Percentiles rank a stretch among this genome's conserved stretches.
phyloP scores from a whole-genome alignment of 176 grass and related monocot genomes.

The Dendrocalamus sinicus region DNA sequence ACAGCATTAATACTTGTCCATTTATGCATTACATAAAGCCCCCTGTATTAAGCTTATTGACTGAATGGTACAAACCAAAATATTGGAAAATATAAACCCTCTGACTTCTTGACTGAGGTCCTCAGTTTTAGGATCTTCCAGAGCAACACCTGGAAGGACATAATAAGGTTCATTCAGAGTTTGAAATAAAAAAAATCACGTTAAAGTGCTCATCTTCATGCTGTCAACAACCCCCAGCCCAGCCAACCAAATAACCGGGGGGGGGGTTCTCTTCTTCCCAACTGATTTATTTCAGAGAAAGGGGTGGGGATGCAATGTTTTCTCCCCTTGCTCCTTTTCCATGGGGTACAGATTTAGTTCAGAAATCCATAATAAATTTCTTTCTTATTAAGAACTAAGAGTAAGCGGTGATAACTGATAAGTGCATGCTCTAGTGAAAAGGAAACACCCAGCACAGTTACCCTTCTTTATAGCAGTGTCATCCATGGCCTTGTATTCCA shows the following conservation, averaged over 20 bases:
- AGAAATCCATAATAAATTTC: slow-evolving; percentile 14
- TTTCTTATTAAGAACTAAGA: slow-evolving; percentile 6
- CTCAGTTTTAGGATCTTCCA: slow-evolving; percentile 88
- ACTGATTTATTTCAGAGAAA: slow-evolving; percentile 8
- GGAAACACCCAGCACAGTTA: slow-evolving; percentile 39
- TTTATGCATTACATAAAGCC: slow-evolving; percentile 23
- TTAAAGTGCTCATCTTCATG: neutral
- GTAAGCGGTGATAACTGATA: neutral
- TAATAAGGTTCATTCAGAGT: slow-evolving; percentile 23
- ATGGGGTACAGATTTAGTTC: slow-evolving; percentile 5
- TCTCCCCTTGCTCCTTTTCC: neutral
- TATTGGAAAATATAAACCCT: slow-evolving; percentile 98
- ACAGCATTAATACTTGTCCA: slow-evolving; percentile 36
- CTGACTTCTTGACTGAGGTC: slow-evolving; percentile 95
- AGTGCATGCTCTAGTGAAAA: slow-evolving; percentile 30
- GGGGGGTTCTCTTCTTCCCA: neutral
- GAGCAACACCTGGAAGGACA: slow-evolving; percentile 64
- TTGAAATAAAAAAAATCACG: slow-evolving; percentile 10
- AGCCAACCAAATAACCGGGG: neutral
- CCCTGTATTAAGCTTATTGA: slow-evolving; percentile 31
- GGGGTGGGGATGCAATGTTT: neutral
- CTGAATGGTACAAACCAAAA: slow-evolving; percentile 74
- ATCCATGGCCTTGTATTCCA: slow-evolving; percentile 99
- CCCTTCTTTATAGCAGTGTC: slow-evolving; percentile 91
- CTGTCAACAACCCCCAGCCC: neutral